Percentiles rank a stretch among this genome's conserved stretches.
Evolutionary conservation across 805 yeast genomes (phyloP).

Genomic region (Priceomyces medius): DNA sequence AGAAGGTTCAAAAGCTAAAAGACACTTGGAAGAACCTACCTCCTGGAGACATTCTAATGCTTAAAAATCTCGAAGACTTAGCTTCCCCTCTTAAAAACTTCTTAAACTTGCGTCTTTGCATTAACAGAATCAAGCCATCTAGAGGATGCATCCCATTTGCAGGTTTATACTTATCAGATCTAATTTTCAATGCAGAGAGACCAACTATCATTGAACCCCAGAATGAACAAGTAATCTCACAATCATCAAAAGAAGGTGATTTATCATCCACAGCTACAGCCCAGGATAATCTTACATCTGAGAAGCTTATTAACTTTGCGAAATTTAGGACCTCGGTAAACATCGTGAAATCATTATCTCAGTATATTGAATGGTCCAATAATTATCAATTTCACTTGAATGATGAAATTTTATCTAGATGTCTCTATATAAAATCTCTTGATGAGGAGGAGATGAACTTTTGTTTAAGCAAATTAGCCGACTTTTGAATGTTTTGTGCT

Average conservation of each 20-base stretch:
- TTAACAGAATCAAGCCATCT: constrained; percentile 58
- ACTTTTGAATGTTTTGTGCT: neutral
- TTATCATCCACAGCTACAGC: constrained; percentile 11
- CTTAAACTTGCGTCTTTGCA: constrained; percentile 58
- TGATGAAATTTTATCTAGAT: constrained; percentile 72
- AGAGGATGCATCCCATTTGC: constrained; percentile 88
- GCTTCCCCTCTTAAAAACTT: constrained; percentile 78
- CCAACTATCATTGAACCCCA: constrained; percentile 40
- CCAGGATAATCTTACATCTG: constrained; percentile 16
- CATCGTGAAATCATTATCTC: constrained; percentile 72
- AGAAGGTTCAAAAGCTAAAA: constrained; percentile 54
- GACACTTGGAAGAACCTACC: constrained; percentile 75
- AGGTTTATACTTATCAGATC: constrained; percentile 80
- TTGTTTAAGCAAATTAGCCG: constrained; percentile 14
- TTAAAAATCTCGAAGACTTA: constrained; percentile 66
- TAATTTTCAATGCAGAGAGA: constrained; percentile 69
- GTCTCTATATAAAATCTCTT: constrained; percentile 74
- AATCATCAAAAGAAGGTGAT: constrained; percentile 3
- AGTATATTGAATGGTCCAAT: constrained; percentile 81
- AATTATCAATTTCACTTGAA: constrained; percentile 57
- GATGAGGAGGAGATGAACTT: constrained; percentile 69
- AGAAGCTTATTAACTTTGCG: constrained; percentile 66
- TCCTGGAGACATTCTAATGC: constrained; percentile 66
- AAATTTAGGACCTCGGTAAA: constrained; percentile 74
- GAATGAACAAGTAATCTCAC: constrained; percentile 6